Percentiles rank a stretch among this genome's conserved stretches.
These are phyloP conservation scores for Eucalyptus camaldulensis DNA, from an alignment of 345 rosid genomes.

Conservation along the genomic window DNA sequence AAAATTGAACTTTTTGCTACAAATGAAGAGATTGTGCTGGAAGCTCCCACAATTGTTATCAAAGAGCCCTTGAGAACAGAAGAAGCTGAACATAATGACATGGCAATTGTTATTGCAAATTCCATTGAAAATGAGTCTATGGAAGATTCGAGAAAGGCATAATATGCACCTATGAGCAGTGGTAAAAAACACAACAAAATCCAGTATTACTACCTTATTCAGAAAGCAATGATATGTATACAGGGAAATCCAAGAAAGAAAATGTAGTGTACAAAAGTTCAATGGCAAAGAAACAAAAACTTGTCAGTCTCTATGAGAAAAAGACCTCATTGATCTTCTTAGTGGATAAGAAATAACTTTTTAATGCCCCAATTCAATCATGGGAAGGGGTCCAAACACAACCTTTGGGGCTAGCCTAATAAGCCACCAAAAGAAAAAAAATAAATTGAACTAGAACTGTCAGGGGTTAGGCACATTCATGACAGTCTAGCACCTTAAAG, in stretches of 20 bases:
- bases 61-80: background rate
- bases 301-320: background rate
- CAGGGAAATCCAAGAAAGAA: background rate
- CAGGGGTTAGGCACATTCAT: accelerated
- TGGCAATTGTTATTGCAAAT: background rate
- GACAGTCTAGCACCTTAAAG: background rate
- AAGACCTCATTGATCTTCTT: background rate
- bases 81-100: background rate
- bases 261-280: background rate
- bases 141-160: background rate
- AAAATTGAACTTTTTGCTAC: background rate
- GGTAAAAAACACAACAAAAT: background rate
- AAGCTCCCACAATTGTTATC: background rate
- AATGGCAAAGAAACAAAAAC: background rate
- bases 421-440: background rate
- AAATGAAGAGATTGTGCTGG: background rate
- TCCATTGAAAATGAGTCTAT: too few species aligned
- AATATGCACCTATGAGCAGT: background rate
- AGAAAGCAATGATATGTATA: background rate
- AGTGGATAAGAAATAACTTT: background rate
- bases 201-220: background rate
- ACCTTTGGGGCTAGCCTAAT: background rate
- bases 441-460: accelerated
- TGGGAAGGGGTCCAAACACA: background rate
- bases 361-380: background rate